Conservation (phyloP, 371 early-diverging fungal genomes). For the Saksenaea oblongispora region DNA sequence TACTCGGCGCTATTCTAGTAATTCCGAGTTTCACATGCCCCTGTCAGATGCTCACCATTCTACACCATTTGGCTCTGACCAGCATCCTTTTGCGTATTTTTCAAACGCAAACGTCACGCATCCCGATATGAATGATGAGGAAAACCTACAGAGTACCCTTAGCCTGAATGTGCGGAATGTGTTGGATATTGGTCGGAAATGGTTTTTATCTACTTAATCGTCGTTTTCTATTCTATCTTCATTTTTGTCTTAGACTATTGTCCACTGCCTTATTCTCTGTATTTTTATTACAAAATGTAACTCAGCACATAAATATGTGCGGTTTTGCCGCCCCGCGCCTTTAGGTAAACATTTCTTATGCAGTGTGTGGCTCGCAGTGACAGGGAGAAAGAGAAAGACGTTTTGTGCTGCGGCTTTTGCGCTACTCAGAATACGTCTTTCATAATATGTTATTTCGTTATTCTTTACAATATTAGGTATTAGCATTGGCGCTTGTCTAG, state of each 20-base stretch:
- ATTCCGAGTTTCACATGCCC: slow-evolving; percentile 22
- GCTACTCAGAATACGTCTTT: too few species aligned
- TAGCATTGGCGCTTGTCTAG: too few species aligned
- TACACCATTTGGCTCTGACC: slow-evolving; percentile 41
- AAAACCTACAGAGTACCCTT: background rate
- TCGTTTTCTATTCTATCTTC: background rate
- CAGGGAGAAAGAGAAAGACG: too few species aligned
- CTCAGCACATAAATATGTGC: too few species aligned
- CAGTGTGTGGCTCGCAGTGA: too few species aligned
- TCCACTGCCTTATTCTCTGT: background rate
- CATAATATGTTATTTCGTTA: too few species aligned
- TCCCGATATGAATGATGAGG: slow-evolving; percentile 1
- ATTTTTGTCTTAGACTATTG: background rate
- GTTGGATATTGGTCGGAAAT: slow-evolving; percentile 29
- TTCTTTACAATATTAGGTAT: too few species aligned
- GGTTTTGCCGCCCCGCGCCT: too few species aligned
- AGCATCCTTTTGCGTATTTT: slow-evolving; percentile 43
- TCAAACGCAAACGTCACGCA: slow-evolving; percentile 8
- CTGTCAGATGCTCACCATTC: slow-evolving; percentile 16
- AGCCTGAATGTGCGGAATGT: slow-evolving; percentile 24
- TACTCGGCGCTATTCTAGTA: slow-evolving; percentile 23
- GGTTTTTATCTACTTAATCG: slow-evolving; percentile 9
- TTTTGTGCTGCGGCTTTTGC: too few species aligned
- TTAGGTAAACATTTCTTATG: too few species aligned
- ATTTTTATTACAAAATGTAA: background rate